phyloP scores from a whole-genome alignment of 2,329 filamentous ascomycete genomes.

The Escovopsis sp. region DNA sequence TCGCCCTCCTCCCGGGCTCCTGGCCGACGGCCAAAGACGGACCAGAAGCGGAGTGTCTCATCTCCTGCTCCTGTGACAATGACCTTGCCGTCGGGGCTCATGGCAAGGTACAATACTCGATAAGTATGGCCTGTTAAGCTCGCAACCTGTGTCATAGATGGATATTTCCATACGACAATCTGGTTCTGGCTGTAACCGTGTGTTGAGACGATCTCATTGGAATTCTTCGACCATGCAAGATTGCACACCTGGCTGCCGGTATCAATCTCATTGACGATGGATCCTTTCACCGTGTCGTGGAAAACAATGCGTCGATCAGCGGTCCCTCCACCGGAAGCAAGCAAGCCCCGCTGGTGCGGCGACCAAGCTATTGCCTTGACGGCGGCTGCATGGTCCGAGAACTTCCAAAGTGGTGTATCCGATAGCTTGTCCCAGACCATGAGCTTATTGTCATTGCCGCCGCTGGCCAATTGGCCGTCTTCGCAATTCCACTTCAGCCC shows the following conservation, averaged over 20 bases:
- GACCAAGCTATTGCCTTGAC: constrained; percentile 98
- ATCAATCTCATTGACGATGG: constrained; percentile 73
- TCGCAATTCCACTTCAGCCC: constrained; percentile 95
- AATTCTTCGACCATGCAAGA: constrained; percentile 91
- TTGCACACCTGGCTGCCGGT: constrained; percentile 99
- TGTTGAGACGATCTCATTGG: constrained; percentile 91
- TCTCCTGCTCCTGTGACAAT: constrained; percentile 94
- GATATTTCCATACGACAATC: constrained; percentile 99
- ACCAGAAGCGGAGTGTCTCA: constrained; percentile 94
- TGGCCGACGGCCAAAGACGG: constrained; percentile 75
- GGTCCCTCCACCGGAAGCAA: constrained; percentile 93
- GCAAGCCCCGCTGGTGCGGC: constrained; percentile 80
- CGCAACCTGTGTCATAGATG: constrained; percentile 92
- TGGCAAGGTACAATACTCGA: constrained; percentile 86
- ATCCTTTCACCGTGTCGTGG: constrained; percentile 84
- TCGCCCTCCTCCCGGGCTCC: constrained; percentile 56
- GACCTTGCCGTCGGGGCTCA: constrained; percentile 89
- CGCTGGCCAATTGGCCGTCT: constrained; percentile 85
- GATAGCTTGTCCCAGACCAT: constrained; percentile 97
- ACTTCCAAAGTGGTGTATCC: constrained; percentile 86
- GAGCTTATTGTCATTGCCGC: constrained; percentile 96
- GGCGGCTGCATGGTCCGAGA: constrained; percentile 85
- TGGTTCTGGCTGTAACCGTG: constrained; percentile 98
- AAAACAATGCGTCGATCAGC: constrained; percentile 95
- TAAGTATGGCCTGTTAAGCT: constrained; percentile 94